Base-by-base conservation (phyloP, 148 eudicot species). In the Fagopyrum esculentum region DNA sequence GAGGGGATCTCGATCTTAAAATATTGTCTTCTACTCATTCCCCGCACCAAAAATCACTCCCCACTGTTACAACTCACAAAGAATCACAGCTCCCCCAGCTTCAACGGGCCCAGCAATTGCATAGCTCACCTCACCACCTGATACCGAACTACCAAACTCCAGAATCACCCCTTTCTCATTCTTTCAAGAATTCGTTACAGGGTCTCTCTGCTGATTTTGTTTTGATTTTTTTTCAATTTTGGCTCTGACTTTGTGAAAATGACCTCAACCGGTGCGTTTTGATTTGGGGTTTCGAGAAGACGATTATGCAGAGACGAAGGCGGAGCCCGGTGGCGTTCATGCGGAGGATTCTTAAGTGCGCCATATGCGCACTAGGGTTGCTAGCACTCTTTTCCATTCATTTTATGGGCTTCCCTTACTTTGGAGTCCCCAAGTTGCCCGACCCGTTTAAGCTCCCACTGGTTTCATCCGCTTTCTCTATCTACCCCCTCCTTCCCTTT, bases 371-470 rank as follows among this genome's bases (percentile, higher is more conserved):
- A 17, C 85, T 94, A 35, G 89, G 87, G 6, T 45, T 94, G 17
- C 40, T 87, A 72, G 87, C 96, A 48, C 84, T 91, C 44, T 80
- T 91, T 66, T 82, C 86, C 49, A 86, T 86, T 19, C 97, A 91
- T 73, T 50, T 85, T 22, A 83, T 57, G 9, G 52, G 76, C 8
- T 79, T 81, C 45, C 79, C 82, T 76, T 79, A 85, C 56, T 87
- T 90, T 63, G 75, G 75, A 72, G 79, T 79, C 29, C 78, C 88
- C n/a, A 82, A 78, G 70, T 83, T 83, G 51, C 90, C 90, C 29
- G 89, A 86, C 78, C 77, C 84, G 30, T 85, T 83, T 82, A 90
- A 83, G 87, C 87, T 86, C 56, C 87, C 89, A 6, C 60, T 83
- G 87, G 98, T 95, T 66, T 72, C 9, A 59, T 35, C 75, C n/a